Conservation (phyloP, 306 rosid species). For the Prunus davidiana region DNA sequence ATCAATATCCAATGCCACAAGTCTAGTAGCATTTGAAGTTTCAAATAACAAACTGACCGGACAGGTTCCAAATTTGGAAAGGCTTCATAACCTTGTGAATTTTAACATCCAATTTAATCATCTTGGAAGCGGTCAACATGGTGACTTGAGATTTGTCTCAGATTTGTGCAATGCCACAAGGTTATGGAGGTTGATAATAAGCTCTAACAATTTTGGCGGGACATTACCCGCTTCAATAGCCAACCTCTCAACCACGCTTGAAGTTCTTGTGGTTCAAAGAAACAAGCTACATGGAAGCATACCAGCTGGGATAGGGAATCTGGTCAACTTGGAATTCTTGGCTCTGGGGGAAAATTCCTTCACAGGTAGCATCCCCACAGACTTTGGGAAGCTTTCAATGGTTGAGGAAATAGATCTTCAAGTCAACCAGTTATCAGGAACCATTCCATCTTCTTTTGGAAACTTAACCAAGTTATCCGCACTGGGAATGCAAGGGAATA, state of each 20-base stretch:
- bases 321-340: background rate
- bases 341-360: background rate
- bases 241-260: background rate
- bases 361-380: background rate
- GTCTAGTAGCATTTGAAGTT: background rate
- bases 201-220: slow-evolving; percentile 3
- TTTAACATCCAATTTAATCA: background rate
- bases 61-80: background rate
- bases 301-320: background rate
- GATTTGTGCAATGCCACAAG: background rate
- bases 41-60: background rate
- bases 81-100: background rate
- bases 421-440: background rate
- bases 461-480: background rate
- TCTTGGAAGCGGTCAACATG: background rate
- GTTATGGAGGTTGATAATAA: background rate
- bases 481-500: background rate
- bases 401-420: background rate
- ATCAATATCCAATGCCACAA: background rate
- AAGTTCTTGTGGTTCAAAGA: background rate
- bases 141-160: background rate
- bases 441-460: background rate
- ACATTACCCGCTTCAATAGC: background rate
- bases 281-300: background rate
- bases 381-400: background rate